These are phyloP conservation scores for Suhomyces sp. DNA, from an alignment of 805 yeast species.

Conservation along the genomic window DNA sequence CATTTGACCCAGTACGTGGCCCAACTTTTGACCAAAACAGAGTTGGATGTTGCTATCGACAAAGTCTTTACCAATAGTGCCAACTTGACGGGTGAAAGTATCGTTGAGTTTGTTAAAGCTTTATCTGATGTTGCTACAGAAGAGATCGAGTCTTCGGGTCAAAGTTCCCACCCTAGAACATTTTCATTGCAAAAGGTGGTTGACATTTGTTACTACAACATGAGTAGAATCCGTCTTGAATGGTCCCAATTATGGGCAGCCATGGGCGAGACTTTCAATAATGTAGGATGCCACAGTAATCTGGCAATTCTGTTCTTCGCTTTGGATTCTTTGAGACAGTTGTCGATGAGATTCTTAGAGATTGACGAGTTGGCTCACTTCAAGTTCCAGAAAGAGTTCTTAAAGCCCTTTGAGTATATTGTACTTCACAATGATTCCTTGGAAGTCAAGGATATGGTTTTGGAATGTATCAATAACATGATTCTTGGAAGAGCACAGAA, in stretches of 20 bases:
- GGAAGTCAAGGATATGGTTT: constrained; percentile 81
- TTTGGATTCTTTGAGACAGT: constrained; percentile 87
- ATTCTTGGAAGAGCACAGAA: constrained; percentile 67
- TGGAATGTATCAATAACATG: constrained; percentile 87
- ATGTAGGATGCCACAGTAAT: constrained; percentile 78
- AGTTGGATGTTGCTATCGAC: constrained; percentile 77
- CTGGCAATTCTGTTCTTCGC: constrained; percentile 82
- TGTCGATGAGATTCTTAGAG: constrained; percentile 87
- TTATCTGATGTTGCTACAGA: constrained; percentile 82
- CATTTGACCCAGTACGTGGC: constrained; percentile 59
- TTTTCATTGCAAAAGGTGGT: constrained; percentile 93
- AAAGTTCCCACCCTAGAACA: constrained; percentile 79
- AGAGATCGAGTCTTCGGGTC: constrained; percentile 86
- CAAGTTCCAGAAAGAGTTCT: constrained; percentile 90
- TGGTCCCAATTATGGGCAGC: constrained; percentile 96
- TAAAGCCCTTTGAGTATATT: constrained; percentile 84
- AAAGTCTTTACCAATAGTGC: constrained; percentile 82
- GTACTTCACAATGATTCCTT: constrained; percentile 62
- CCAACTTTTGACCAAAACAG: constrained; percentile 57
- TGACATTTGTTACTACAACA: constrained; percentile 95
- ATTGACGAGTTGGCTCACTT: constrained; percentile 93
- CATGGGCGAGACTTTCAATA: constrained; percentile 85
- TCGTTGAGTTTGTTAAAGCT: constrained; percentile 82
- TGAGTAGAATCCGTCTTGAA: constrained; percentile 92
- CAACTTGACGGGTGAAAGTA: constrained; percentile 75